Evolutionary conservation across 768 basidiomycete species (phyloP), one percentile per base, ranked within the genome.

Genomic region (Podaxis sp.): DNA sequence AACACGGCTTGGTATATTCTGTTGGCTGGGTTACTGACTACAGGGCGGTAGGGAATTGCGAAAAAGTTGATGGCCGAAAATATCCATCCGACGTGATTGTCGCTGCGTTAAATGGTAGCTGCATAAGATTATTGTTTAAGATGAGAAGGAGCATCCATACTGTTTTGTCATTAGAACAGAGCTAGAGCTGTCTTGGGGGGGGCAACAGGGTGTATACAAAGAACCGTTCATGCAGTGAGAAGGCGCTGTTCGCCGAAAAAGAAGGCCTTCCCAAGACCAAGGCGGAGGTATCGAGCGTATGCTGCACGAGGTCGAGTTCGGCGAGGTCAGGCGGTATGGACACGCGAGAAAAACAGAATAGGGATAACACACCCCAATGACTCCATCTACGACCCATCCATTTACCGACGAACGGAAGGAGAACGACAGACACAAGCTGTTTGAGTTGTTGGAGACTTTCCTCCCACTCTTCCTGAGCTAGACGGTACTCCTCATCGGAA

Each of bases 391-490:
- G 81, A 33, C 95, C 95, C 38, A 95, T 71, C 85, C 87, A 96
- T 72, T 93, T 95, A 58, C 95, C 95, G 63, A 95, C 73, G 77
- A 87, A 90, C 2, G 95, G 95, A 62, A 97, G 77, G 51, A 96
- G 78, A 26, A 96, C 88, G 61, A 93, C 80, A 40, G 90, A 84
- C 57, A 92, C 75, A 20, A 96, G 84, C 71, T 93, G 84, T 71
- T 91, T 88, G 50, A 97, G 82, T 72, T 97, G 94, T 64, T 87
- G 77, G 55, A 96, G 70, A 69, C 90, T 92, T 74, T 97, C 95
- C 69, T 95, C 89, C 95, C 95, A 96, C 77, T 97, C 95, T 72
- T 90, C 83, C 74, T 95, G 91, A 2, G 91, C 90, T 52, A 89
- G 78, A 44, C 80, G 84, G 67, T 85, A 86, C 69, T 94, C 91